These are phyloP conservation scores for Podila epicladia DNA, from an alignment of 192 early-diverging fungal species.

Conservation along the genomic window DNA sequence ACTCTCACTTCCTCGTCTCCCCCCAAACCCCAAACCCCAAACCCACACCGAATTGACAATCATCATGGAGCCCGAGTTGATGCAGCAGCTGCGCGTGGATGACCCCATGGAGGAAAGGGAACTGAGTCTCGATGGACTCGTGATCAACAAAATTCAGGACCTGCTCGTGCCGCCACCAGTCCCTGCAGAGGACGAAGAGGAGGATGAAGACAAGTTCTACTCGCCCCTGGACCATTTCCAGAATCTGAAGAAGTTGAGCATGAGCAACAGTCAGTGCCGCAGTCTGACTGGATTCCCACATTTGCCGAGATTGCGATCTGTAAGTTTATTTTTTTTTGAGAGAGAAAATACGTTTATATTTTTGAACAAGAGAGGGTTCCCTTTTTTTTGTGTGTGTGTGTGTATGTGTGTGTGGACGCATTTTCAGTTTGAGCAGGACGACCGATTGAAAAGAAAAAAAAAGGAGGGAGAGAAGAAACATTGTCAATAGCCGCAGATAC, in stretches of 20 bases:
- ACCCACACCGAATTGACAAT: neutral
- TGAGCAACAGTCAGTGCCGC: slow-evolving; percentile 35
- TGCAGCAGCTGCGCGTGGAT: slow-evolving; percentile 32
- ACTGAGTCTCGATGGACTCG: slow-evolving; percentile 30
- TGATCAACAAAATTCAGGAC: slow-evolving; percentile 26
- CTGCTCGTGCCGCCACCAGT: slow-evolving; percentile 30
- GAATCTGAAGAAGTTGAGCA: slow-evolving; percentile 41
- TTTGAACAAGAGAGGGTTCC: too few relatives aligned
- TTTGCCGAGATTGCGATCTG: slow-evolving; percentile 37
- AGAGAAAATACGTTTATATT: too few relatives aligned
- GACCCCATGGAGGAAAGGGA: slow-evolving; percentile 44
- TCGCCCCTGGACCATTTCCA: slow-evolving; percentile 49
- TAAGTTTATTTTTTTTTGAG: slow-evolving; percentile 12
- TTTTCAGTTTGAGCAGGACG: too few relatives aligned
- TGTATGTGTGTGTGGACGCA: too few relatives aligned
- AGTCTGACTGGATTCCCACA: slow-evolving; percentile 34
- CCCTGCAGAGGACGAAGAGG: slow-evolving; percentile 13
- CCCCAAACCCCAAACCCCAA: neutral
- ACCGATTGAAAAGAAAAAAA: too few relatives aligned
- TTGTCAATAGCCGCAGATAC: neutral
- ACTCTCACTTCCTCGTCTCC: too few relatives aligned
- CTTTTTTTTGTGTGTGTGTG: too few relatives aligned
- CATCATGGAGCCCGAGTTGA: slow-evolving; percentile 43
- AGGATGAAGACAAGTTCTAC: slow-evolving; percentile 38
- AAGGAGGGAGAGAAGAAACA: neutral